Evolutionary conservation across 257 asterid species (phyloP).

Genomic region (Solanum dulcamara): DNA sequence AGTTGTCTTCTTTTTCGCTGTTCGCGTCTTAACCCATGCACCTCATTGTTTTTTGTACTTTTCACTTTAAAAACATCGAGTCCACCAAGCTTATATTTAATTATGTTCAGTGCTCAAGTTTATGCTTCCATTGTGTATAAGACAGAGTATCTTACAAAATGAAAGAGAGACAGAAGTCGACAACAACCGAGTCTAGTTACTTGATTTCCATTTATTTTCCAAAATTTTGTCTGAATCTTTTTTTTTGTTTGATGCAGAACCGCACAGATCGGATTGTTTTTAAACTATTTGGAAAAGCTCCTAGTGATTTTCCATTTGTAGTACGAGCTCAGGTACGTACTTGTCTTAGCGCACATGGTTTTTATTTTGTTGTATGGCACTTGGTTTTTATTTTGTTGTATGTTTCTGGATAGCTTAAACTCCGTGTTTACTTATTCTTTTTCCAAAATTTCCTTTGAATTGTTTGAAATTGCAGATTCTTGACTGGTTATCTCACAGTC

Average conservation of each 20-base stretch:
- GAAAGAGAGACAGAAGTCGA: background rate
- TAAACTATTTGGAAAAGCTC: conserved; percentile 78
- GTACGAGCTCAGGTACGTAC: conserved; percentile 60
- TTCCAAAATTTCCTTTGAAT: background rate
- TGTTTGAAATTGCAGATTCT: conserved; percentile 50
- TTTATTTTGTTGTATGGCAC: background rate
- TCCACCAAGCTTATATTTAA: background rate
- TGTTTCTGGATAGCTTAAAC: background rate
- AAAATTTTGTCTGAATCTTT: background rate
- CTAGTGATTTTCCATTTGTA: conserved; percentile 55
- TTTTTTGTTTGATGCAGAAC: conserved; percentile 27
- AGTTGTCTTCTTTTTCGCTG: background rate
- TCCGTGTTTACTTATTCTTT: conserved; percentile 4
- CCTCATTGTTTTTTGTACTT: background rate
- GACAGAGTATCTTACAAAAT: background rate
- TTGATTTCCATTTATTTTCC: background rate
- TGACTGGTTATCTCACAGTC: conserved; percentile 87
- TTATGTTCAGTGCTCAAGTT: background rate
- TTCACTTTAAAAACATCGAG: background rate
- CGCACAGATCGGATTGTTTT: conserved; percentile 79
- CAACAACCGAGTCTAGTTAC: background rate
- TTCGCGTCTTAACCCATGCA: background rate
- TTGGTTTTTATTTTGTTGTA: background rate
- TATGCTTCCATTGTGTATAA: background rate
- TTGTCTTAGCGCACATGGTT: background rate